Base-by-base conservation (phyloP, 1,139 yeast species). In the Protomyces gravidus region DNA sequence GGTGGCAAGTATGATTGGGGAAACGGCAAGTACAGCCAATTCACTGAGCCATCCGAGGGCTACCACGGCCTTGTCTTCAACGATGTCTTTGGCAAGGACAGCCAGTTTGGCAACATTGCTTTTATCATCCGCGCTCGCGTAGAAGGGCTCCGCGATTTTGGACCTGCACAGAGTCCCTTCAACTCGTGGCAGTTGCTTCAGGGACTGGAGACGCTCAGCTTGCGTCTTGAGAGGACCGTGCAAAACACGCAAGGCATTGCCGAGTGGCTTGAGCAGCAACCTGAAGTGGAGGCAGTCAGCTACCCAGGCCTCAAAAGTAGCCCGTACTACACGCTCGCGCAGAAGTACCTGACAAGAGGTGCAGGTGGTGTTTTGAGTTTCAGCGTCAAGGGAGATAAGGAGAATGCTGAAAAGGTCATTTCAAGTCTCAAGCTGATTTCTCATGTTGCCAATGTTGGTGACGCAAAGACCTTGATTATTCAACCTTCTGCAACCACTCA, bases 401-500 rank as follows among this genome's bases (percentile, higher is more conserved):
- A 81, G 67, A 81, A 89, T 50, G 89, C 95, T 67, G 90, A 90
- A 55, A 79, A 77, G 67, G 87, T 89, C 64, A 96, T 88, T 63
- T 96, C 89, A 73, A 75, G 74, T 66, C 81, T 92, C 72, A 80
- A 88, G 73, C 75, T 92, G 62, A 95, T 95, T 61, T 84, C 95
- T 39, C 88, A 89, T 76, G 81, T 92, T 72, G 97, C 98, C 62
- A 92, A 92, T 69, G 97, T 92, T 62, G 97, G 98, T 71, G 98
- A 92, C 71, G 83, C 90, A 57, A 92, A 90, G 78, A 88, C 97
- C 48, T 80, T 92, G 71, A 95, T 90, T 61, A 90, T 92, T 73
- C 90, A 96, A 63, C 98, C 97, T 65, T 89, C 84, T 78, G 89
- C 81, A 75, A 92, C 97, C 56, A 92, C 97, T 25, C 98, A 92